Base-by-base conservation (phyloP, 768 basidiomycete genomes). In the Serendipita sp. region DNA sequence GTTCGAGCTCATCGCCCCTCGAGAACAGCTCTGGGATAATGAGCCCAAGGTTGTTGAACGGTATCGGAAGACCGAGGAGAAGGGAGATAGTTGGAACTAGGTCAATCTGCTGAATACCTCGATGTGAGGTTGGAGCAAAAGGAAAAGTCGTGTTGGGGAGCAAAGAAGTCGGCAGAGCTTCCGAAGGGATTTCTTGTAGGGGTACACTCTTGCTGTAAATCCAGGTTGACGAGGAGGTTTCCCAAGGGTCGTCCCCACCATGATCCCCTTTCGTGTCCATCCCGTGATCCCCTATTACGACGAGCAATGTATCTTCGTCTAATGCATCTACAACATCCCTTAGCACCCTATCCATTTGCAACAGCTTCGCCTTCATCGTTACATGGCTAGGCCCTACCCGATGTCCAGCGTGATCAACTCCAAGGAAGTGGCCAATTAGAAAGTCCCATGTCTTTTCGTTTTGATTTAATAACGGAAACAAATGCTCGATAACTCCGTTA, bases 221-320 rank as follows among this genome's bases (percentile, higher is more conserved):
- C 95, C 95, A 98, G 44, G 95, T 74, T 0, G 81, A 92, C 0
- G 91, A 78, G 10, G 88, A 86, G 0, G 91, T 91, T 71, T 99
- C 95, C 34, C 87, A 80, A 3, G 78, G 76, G 0, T 86, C 85
- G 70, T 97, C 96, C 1, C 96, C 95, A 0, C 96, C 96, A 69
- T 98, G 95, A 69, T 99, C 94, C 1, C 96, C 96, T 23, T 87
- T 81, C 45, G 81, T 78, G 70, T 97, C 93, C 96, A 99, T 98
- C 0, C 96, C 96, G 70, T 98, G 96, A 72, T 99, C 95, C 1
- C 96, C 96, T 1, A 98, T 77, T 1, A 99, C 80, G 64, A 99
- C 83, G 3, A 99, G 79, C 0, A 99, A 77, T 0, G 96, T 98
- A 60, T 95, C 88, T n/a, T 88, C 78, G 64, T 96, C 87, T 65